Base-by-base conservation (phyloP, 805 yeast species). In the Ogataea paradorogensis region DNA sequence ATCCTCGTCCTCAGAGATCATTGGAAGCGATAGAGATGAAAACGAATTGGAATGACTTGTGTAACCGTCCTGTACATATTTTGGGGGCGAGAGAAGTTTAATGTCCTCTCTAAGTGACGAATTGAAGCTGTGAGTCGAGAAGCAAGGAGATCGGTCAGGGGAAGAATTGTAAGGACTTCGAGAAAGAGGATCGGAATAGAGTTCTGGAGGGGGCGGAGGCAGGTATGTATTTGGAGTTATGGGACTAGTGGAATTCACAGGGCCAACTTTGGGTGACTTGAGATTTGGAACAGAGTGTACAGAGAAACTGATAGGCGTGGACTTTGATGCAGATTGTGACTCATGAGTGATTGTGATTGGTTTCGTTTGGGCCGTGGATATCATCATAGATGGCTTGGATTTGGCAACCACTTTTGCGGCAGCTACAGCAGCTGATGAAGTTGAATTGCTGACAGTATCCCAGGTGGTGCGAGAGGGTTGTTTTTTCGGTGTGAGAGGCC, bases 361-460 rank as follows among this genome's bases (percentile, higher is more conserved):
- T 5, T 13, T 21, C 14, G 31, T 18, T 15, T 22, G 39, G 33
- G 39, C 45, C 13, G 33, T 29, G 5, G 62, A 52, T 8, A 44
- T 47, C 58, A 63, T 56, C 22, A 51, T 39, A 4, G 45, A 26
- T 3, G 68, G 65, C 9, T 51, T 60, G 3, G 53, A 31, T 33
- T 55, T 58, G 8, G 66, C 64, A n/a, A 63, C 62, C n/a, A 55
- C 23, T 3, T 64, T 49, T 0, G 68, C 68, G 4, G 68, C 68
- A 2, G 65, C 65, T 10, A 63, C 31, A 2, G 68, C 68, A 8
- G 55, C 52, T 0, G 58, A 45, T 1, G 67, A 62, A 16, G 63
- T 58, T 8, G 50, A 37, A 9, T 40, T 50, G 36, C 57, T 61
- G 7, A 60, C 40, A 5, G 52, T 38, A 35, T 62, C 52, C 65